A percentile compares a stretch with the other conserved stretches of the same genome.
These are phyloP conservation scores for Nothophaeocryptopus gaeumannii DNA, from an alignment of 2,329 filamentous ascomycete species.

Conservation along the genomic window DNA sequence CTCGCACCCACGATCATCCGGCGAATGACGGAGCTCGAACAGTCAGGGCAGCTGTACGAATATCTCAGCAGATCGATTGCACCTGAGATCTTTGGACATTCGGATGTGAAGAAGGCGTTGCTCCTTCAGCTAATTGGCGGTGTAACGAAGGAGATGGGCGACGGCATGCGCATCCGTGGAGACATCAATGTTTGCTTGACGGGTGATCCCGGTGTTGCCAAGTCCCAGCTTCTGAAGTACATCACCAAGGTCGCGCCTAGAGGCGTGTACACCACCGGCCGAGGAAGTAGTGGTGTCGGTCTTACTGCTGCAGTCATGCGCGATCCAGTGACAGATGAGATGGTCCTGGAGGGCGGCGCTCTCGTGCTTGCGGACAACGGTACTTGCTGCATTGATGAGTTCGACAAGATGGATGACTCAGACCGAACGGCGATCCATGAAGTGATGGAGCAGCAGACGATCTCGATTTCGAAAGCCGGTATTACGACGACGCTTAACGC, in stretches of 20 bases:
- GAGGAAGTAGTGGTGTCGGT: constrained; percentile 78
- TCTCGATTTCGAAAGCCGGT: constrained; percentile 84
- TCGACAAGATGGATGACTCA: constrained; percentile 86
- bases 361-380: constrained; percentile 78
- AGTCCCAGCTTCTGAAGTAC: constrained; percentile 96
- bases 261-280: constrained; percentile 79
- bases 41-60: constrained; percentile 90
- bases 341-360: constrained; percentile 78
- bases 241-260: constrained; percentile 97
- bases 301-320: constrained; percentile 80
- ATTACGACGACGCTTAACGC: constrained; percentile 97
- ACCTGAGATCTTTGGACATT: constrained; percentile 92
- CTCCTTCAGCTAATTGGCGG: constrained; percentile 93
- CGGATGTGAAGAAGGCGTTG: constrained; percentile 96
- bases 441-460: constrained; percentile 86
- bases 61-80: constrained; percentile 94
- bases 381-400: constrained; percentile 83
- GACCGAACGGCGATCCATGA: constrained; percentile 81
- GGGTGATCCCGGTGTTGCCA: constrained; percentile 99
- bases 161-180: constrained; percentile 97
- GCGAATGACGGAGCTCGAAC: constrained; percentile 80
- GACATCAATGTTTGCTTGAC: constrained; percentile 99
- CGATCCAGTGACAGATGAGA: constrained; percentile 78
- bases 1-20: constrained; percentile 76
- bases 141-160: constrained; percentile 93